Conservation (phyloP, 2,329 filamentous ascomycete genomes). For the Amauroascus niger region DNA sequence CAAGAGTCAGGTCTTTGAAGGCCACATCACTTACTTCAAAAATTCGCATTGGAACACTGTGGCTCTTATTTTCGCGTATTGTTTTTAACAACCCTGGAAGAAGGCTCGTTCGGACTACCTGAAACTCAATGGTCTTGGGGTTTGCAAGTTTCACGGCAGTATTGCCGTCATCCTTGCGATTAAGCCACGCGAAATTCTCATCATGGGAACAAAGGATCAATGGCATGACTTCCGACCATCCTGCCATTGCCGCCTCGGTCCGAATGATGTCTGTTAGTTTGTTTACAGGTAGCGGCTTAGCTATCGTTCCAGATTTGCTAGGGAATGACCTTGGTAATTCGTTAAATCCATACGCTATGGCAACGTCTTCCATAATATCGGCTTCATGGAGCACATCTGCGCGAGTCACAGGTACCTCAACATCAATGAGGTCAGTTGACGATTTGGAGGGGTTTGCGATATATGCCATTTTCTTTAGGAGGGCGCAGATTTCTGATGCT, state of each 20-base stretch:
- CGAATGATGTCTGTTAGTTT: slow-evolving; percentile 90
- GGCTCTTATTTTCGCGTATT: slow-evolving; percentile 83
- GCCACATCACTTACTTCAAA: slow-evolving; percentile 87
- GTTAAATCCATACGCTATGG: slow-evolving; percentile 96
- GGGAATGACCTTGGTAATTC: slow-evolving; percentile 79
- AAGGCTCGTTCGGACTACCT: slow-evolving; percentile 79
- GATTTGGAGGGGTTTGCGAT: slow-evolving; percentile 63
- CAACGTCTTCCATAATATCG: slow-evolving; percentile 97
- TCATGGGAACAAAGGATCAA: slow-evolving; percentile 95
- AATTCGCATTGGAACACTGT: slow-evolving; percentile 79
- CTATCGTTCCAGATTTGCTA: slow-evolving; percentile 75
- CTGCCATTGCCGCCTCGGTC: slow-evolving; percentile 79
- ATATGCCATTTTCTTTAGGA: slow-evolving; percentile 84
- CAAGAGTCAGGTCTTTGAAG: slow-evolving; percentile 71
- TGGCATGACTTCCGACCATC: slow-evolving; percentile 93
- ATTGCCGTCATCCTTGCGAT: slow-evolving; percentile 75
- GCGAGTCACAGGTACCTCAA: slow-evolving; percentile 76
- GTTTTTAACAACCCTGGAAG: slow-evolving; percentile 87
- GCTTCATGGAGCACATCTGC: slow-evolving; percentile 94
- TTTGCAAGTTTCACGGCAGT: slow-evolving; percentile 80
- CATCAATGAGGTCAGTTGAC: slow-evolving; percentile 62
- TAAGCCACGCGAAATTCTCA: slow-evolving; percentile 94
- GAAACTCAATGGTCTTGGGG: slow-evolving; percentile 87
- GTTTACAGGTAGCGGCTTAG: slow-evolving; percentile 80
- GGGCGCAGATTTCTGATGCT: slow-evolving; percentile 63